Percentiles rank a stretch among this genome's conserved stretches.
phyloP scores from a whole-genome alignment of 2,329 filamentous ascomycete genomes.

The Colletotrichum orbiculare region DNA sequence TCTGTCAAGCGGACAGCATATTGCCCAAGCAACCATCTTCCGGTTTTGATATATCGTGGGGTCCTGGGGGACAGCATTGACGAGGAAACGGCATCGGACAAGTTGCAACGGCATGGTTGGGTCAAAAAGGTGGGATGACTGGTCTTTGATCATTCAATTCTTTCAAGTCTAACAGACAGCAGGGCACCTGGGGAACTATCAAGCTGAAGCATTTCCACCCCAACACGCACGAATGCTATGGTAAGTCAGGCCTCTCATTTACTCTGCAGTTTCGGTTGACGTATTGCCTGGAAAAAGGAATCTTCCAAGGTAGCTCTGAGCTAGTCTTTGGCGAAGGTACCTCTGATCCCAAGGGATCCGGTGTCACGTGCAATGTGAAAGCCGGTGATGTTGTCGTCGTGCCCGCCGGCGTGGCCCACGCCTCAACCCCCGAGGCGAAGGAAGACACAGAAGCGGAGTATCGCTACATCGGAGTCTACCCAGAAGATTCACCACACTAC shows the following conservation, averaged over 20 bases:
- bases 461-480: constrained; percentile 40
- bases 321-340: constrained; percentile 38
- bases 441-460: constrained; percentile 29
- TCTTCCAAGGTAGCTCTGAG: constrained; percentile 40
- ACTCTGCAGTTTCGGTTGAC: not conserved
- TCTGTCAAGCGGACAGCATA: constrained; percentile 7
- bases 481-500: constrained; percentile 21
- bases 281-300: constrained; percentile 20
- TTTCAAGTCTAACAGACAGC: not conserved
- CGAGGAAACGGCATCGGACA: constrained; percentile 35
- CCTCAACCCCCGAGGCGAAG: constrained; percentile 13
- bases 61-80: constrained; percentile 34
- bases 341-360: constrained; percentile 25
- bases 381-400: constrained; percentile 40
- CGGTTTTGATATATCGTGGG: constrained; percentile 39
- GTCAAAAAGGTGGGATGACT: constrained; percentile 33
- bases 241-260: constrained; percentile 3
- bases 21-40: constrained; percentile 38
- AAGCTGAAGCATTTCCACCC: constrained; percentile 41
- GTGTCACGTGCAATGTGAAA: constrained; percentile 35
- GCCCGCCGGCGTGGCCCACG: constrained; percentile 40
- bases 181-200: constrained; percentile 41
- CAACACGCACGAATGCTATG: constrained; percentile 41
- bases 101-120: constrained; percentile 39
- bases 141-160: not conserved